Percentiles rank a stretch among this genome's conserved stretches.
phyloP scores from a whole-genome alignment of 345 rosid species.

The Angophora floribunda region DNA sequence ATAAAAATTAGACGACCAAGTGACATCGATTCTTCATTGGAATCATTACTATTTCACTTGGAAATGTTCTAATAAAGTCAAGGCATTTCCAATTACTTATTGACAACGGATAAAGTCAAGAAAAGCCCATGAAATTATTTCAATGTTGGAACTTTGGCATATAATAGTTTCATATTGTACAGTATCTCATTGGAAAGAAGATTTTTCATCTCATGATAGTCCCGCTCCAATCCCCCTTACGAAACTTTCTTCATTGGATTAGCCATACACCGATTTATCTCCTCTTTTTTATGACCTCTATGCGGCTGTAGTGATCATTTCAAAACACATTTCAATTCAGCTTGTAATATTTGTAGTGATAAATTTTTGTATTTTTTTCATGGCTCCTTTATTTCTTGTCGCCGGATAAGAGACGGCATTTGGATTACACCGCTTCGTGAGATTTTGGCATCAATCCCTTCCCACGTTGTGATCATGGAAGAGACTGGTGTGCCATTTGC shows the following conservation, averaged over 20 bases:
- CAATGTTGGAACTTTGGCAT: background rate
- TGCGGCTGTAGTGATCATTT: background rate
- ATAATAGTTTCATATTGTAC: background rate
- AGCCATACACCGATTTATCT: background rate
- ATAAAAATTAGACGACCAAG: background rate
- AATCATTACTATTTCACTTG: background rate
- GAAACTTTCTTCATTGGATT: background rate
- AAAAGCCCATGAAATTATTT: background rate
- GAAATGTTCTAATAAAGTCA: background rate
- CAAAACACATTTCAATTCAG: background rate
- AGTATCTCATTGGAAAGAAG: background rate
- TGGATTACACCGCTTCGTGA: background rate
- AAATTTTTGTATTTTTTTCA: background rate
- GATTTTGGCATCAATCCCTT: background rate
- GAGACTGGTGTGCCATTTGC: background rate
- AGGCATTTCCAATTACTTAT: background rate
- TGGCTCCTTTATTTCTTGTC: background rate
- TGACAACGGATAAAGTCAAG: background rate
- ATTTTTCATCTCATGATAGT: background rate
- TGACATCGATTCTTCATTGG: background rate
- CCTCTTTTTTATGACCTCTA: background rate
- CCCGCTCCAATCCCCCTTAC: background rate
- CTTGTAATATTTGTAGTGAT: background rate
- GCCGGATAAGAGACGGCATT: background rate
- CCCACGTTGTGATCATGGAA: background rate